Conservation (phyloP, 169 alveolate genomes). For the Theileria parva region DNA sequence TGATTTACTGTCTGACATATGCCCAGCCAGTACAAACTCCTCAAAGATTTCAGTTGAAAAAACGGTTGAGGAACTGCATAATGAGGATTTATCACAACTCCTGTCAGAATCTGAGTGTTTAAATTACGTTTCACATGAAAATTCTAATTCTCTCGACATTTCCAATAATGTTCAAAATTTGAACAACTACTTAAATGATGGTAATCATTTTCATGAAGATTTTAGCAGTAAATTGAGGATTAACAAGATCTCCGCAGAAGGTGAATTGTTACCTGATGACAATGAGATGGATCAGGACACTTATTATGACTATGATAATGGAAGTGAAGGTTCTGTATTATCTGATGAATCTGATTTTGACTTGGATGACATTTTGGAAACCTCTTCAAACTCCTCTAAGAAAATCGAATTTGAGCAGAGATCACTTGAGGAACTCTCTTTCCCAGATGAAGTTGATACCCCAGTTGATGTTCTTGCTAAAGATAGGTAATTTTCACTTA, state of each 20-base stretch:
- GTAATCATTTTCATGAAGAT: not conserved
- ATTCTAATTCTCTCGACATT: not conserved
- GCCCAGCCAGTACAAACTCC: slow-evolving; percentile 27
- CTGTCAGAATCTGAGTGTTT: slow-evolving; percentile 52
- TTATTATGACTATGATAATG: slow-evolving; percentile 26
- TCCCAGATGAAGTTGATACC: slow-evolving; percentile 91
- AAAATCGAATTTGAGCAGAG: slow-evolving; percentile 57
- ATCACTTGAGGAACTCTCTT: slow-evolving; percentile 60
- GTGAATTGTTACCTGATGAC: slow-evolving; percentile 23
- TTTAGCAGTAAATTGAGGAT: not conserved
- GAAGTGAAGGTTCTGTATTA: not conserved
- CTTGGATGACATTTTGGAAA: slow-evolving; percentile 45
- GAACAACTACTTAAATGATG: not conserved
- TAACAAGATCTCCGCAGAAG: not conserved
- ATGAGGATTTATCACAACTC: slow-evolving; percentile 41
- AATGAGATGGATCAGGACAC: slow-evolving; percentile 33
- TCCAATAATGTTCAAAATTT: not conserved
- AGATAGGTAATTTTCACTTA: slow-evolving; percentile 32
- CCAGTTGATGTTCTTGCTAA: slow-evolving; percentile 75
- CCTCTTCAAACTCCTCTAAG: slow-evolving; percentile 14
- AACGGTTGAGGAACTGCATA: slow-evolving; percentile 52
- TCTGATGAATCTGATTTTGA: slow-evolving; percentile 36
- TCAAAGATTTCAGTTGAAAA: slow-evolving; percentile 22
- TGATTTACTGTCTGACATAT: slow-evolving; percentile 59
- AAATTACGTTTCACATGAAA: not conserved